Evolutionary conservation across 495 filamentous ascomycete species (phyloP), one percentile per base, ranked within the genome.

Genomic region (Clavariopsis aquatica): DNA sequence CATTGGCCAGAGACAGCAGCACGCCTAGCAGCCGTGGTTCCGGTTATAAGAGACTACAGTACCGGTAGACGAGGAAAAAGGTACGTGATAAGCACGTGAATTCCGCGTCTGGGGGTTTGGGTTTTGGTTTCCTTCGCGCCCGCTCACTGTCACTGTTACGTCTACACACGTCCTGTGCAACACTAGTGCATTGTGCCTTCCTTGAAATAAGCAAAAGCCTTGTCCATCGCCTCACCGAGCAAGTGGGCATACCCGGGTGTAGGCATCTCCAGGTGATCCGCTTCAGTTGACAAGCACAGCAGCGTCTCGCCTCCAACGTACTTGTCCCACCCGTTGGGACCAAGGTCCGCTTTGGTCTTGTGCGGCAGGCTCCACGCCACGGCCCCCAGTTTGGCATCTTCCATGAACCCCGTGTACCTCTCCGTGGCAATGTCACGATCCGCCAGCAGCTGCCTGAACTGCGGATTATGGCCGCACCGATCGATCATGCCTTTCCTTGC

Each of bases 291-390:
- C 49, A 67, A 29, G 47, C n/a, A 38, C 51, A 64, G 12, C 6
- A 67, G 28, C 6, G n/a, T n/a, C n/a, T n/a, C n/a, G n/a, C 57
- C 64, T 56, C 49, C 64, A 9, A n/a, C 52, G 36, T 49, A 67
- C 60, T 38, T 63, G n/a, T 67, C 64, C 64, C 64, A 67, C 9
- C 64, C 64, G 38, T 67, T 67, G 12, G 59, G 59, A 34, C 64
- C 64, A 7, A 67, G 64, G 52, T 67, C 29, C 1, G 24, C 43
- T 22, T 54, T 49, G 28, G n/a, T 43, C 64, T 67, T 67, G 34
- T 63, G 24, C 26, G 64, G 64, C 23, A 67, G 49, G 2, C 22
- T 9, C 22, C 60, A 64, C 46, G 64, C 64, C 24, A 63, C 43
- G 49, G 64, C 8, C 4, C 58, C 58, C 47, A 67, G 60, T 51